Percentiles rank a stretch among this genome's conserved stretches.
These are phyloP conservation scores for Boletus reticulatus DNA, from an alignment of 768 basidiomycete species.

Conservation along the genomic window DNA sequence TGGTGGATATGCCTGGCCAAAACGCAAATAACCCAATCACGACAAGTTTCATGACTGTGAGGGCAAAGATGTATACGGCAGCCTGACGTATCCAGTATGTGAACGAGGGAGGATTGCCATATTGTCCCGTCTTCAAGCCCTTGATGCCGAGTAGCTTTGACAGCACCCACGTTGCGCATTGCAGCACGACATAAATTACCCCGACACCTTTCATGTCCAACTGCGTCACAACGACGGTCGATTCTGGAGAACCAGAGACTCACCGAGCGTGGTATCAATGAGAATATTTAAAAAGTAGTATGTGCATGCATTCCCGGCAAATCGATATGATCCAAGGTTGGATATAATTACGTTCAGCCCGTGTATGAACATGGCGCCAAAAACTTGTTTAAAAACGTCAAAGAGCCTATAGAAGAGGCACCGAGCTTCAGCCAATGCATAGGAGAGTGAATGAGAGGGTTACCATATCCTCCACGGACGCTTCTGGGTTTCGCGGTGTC, in stretches of 20 bases:
- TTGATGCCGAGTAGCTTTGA: slow-evolving; percentile 62
- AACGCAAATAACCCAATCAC: slow-evolving; percentile 75
- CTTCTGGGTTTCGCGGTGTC: slow-evolving; percentile 81
- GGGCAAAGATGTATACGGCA: slow-evolving; percentile 74
- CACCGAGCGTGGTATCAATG: slow-evolving; percentile 74
- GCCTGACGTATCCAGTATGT: slow-evolving; percentile 75
- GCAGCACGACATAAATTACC: slow-evolving; percentile 73
- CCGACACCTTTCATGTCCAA: slow-evolving; percentile 57
- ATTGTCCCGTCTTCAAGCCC: slow-evolving; percentile 84
- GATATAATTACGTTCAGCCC: slow-evolving; percentile 78
- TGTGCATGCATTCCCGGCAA: slow-evolving; percentile 82
- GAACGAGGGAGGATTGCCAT: slow-evolving; percentile 80
- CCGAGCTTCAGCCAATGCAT: slow-evolving; percentile 6
- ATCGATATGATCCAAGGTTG: slow-evolving; percentile 65
- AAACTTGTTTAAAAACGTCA: slow-evolving; percentile 89
- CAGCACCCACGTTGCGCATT: slow-evolving; percentile 60
- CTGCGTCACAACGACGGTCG: slow-evolving; percentile 4
- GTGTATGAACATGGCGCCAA: slow-evolving; percentile 83
- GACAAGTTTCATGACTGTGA: slow-evolving; percentile 88
- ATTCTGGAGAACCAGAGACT: slow-evolving; percentile 23
- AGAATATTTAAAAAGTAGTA: slow-evolving; percentile 92
- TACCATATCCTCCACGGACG: slow-evolving; percentile 94
- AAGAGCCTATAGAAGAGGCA: slow-evolving; percentile 58
- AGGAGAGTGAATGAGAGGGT: slow-evolving; percentile 16
- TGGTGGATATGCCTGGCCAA: slow-evolving; percentile 64